Conservation (phyloP, 495 filamentous ascomycete species). For the Penicillium roqueforti region DNA sequence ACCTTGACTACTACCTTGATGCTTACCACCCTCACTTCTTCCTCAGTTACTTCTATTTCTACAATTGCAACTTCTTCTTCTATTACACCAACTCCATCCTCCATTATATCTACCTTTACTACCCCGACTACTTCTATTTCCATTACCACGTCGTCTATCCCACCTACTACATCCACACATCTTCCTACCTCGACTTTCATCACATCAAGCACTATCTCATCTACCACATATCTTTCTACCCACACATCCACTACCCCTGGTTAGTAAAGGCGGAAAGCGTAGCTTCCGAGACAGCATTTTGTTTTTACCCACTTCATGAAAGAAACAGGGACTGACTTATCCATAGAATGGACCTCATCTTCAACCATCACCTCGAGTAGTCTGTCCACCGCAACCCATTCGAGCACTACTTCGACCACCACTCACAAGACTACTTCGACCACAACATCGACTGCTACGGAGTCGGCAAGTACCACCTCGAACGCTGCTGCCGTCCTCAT, state of each 20-base stretch:
- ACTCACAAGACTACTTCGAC: constrained; percentile 14
- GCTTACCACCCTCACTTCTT: too few relatives aligned
- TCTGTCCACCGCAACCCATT: constrained; percentile 2
- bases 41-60: not conserved
- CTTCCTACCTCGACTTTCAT: constrained; percentile 7
- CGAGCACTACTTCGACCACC: constrained; percentile 12
- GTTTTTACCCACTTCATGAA: not conserved
- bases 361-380: constrained; percentile 2
- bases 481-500: constrained; percentile 21
- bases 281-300: constrained; percentile 5
- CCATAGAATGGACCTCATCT: not conserved
- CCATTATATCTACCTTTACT: constrained; percentile 14
- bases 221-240: constrained; percentile 8
- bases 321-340: not conserved
- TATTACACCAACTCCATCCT: constrained; percentile 13
- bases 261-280: constrained; percentile 7
- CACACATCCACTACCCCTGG: constrained; percentile 6
- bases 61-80: not conserved
- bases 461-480: constrained; percentile 14
- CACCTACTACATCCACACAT: constrained; percentile 5
- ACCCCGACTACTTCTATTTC: constrained; percentile 5
- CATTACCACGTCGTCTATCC: constrained; percentile 5
- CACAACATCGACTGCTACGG: constrained; percentile 15
- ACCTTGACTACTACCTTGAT: too few relatives aligned
- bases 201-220: constrained; percentile 11